Percentiles rank a stretch among this genome's conserved stretches.
phyloP scores from a whole-genome alignment of 495 filamentous ascomycete genomes.

The Niebla homalea region DNA sequence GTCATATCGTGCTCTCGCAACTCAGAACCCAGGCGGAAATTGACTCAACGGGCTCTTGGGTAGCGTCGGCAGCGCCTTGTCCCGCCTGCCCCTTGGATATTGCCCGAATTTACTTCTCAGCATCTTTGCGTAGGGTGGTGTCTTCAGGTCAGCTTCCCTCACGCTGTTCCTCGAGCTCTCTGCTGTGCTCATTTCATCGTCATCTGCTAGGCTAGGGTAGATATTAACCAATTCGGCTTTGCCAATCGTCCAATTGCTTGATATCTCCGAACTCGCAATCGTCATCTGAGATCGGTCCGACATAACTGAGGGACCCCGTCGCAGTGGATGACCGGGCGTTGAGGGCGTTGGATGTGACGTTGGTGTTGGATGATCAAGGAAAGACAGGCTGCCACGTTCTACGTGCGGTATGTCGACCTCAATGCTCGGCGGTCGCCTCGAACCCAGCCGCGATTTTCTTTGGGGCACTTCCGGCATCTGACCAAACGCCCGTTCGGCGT shows the following conservation, averaged over 20 bases:
- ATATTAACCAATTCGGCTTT: conserved; percentile 17
- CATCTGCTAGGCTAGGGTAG: conserved; percentile 14
- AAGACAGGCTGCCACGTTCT: not conserved
- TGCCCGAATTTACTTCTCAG: conserved; percentile 13
- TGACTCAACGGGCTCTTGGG: conserved; percentile 8
- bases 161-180: conserved; percentile 1
- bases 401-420: not conserved
- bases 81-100: conserved; percentile 7
- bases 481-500: too few relatives aligned
- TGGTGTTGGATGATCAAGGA: not conserved
- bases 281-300: conserved; percentile 15
- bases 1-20: not conserved
- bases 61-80: conserved; percentile 12
- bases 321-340: conserved; percentile 1
- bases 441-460: too few relatives aligned
- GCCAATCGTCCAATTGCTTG: conserved; percentile 16
- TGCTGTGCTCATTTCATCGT: not conserved
- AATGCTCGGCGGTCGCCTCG: conserved; percentile 1
- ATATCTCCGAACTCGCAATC: conserved; percentile 18
- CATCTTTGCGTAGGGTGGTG: conserved; percentile 8
- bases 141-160: not conserved
- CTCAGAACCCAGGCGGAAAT: not conserved
- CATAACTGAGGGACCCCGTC: conserved; percentile 13
- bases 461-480: too few relatives aligned
- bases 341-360: not conserved